Percentiles rank a stretch among this genome's conserved stretches.
These are phyloP conservation scores for Triticum aestivum DNA, from an alignment of 176 grass and related monocot species.

Conservation along the genomic window IWGSC_CS_RefSeq_v2.1 NC_057794.1:575060249-575060748, in stretches of 20 bases:
- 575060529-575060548: too few species aligned
- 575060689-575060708: conserved; percentile 10
- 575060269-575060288: not conserved
- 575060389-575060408: too few species aligned
- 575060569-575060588: not conserved
- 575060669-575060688: conserved; percentile 25
- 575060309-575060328: not conserved
- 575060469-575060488: too few species aligned
- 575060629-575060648: conserved; percentile 9
- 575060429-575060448: too few species aligned
- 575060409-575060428: too few species aligned
- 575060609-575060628: conserved; percentile 9
- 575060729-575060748: not conserved
- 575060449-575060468: too few species aligned
- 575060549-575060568: too few species aligned
- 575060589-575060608: not conserved
- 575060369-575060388: too few species aligned
- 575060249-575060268: not conserved
- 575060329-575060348: conserved; percentile 38
- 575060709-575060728: not conserved
- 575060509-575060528: too few species aligned
- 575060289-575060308: conserved; percentile 35
- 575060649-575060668: not conserved
- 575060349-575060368: too few species aligned
- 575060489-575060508: too few species aligned